These are phyloP conservation scores for Gloeopeniophorella convolvens DNA, from an alignment of 768 basidiomycete genomes.

Conservation along the genomic window DNA sequence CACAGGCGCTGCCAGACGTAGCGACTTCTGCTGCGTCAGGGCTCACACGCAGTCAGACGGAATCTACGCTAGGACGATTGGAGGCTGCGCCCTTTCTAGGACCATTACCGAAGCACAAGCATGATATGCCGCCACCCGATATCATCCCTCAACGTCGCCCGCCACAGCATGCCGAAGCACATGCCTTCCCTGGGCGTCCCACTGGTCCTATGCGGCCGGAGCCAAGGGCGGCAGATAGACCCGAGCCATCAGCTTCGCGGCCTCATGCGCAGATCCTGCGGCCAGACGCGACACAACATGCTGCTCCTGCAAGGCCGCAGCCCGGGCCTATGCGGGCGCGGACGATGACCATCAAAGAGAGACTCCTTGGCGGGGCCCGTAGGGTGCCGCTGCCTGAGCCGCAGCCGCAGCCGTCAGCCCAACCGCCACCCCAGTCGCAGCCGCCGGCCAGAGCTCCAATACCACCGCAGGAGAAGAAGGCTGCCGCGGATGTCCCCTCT, in stretches of 20 bases:
- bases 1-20: background rate
- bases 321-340: slow-evolving; percentile 3
- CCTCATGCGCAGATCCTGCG: slow-evolving; percentile 8
- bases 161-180: background rate
- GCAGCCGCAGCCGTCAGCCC: background rate
- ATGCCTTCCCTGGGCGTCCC: background rate
- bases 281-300: slow-evolving; percentile 5
- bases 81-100: background rate
- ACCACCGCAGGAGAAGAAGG: background rate
- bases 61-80: background rate
- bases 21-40: background rate
- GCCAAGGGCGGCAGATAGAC: background rate
- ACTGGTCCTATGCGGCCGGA: background rate
- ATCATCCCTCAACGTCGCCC: slow-evolving; percentile 8
- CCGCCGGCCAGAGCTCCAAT: background rate
- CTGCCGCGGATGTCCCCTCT: background rate
- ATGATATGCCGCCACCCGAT: slow-evolving; percentile 14
- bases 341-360: slow-evolving; percentile 12
- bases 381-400: slow-evolving; percentile 10
- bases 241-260: slow-evolving; percentile 2
- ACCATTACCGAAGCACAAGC: slow-evolving; percentile 1
- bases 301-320: background rate
- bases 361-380: slow-evolving; percentile 9
- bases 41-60: slow-evolving; percentile 9
- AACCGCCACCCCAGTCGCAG: too few species aligned